Percentiles rank a stretch among this genome's conserved stretches.
Conservation (phyloP, 2,329 filamentous ascomycete genomes). For the Xylariomycetidae sp. region DNA sequence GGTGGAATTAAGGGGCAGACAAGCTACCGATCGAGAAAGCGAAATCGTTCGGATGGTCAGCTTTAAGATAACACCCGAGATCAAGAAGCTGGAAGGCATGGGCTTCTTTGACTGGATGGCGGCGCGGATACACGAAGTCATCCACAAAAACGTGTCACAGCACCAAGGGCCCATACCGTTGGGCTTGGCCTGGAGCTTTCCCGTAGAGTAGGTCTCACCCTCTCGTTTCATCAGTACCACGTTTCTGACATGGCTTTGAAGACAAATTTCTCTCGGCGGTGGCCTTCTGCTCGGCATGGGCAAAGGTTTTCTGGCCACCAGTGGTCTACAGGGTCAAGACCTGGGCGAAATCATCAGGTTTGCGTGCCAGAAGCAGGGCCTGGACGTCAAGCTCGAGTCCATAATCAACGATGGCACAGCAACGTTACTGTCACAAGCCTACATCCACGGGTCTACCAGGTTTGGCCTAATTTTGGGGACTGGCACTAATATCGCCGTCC, state of each 20-base stretch:
- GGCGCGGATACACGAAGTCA: slow-evolving; percentile 51
- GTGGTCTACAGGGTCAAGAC: slow-evolving; percentile 54
- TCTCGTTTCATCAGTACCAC: neutral
- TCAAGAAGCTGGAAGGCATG: slow-evolving; percentile 54
- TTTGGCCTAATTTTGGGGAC: slow-evolving; percentile 65
- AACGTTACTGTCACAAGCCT: slow-evolving; percentile 61
- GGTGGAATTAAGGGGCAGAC: slow-evolving; percentile 52
- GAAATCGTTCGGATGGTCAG: slow-evolving; percentile 50
- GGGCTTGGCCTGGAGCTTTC: slow-evolving; percentile 66
- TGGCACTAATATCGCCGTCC: slow-evolving; percentile 61
- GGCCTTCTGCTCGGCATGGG: slow-evolving; percentile 60
- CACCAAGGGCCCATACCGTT: slow-evolving; percentile 46
- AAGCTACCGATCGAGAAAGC: slow-evolving; percentile 35
- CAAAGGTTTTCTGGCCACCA: slow-evolving; percentile 58
- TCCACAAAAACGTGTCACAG: slow-evolving; percentile 39
- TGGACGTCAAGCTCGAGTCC: slow-evolving; percentile 52
- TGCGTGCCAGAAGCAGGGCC: slow-evolving; percentile 45
- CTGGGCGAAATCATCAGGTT: slow-evolving; percentile 53
- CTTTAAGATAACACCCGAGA: slow-evolving; percentile 51
- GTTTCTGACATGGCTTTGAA: slow-evolving; percentile 28
- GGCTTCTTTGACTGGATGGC: slow-evolving; percentile 68
- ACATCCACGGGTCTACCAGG: slow-evolving; percentile 52
- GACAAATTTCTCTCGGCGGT: slow-evolving; percentile 59
- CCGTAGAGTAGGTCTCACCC: slow-evolving; percentile 54
- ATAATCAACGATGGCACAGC: slow-evolving; percentile 66